Evolutionary conservation across 768 basidiomycete genomes (phyloP).

Genomic region (Russula foetens): DNA sequence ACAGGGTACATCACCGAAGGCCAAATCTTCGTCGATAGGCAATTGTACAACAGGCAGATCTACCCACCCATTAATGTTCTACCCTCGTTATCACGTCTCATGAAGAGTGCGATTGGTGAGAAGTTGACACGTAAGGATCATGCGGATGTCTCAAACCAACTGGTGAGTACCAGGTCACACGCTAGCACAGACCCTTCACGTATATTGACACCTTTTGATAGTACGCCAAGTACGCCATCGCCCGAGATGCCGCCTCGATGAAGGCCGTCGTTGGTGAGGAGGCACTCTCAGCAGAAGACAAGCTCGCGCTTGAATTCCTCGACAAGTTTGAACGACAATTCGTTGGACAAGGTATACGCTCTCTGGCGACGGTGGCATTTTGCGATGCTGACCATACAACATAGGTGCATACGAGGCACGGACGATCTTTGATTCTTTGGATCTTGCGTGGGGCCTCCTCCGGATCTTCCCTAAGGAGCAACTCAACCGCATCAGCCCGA

Average conservation of each 20-base stretch:
- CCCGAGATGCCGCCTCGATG: conserved; percentile 95
- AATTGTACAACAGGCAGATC: conserved; percentile 93
- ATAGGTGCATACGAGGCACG: conserved; percentile 90
- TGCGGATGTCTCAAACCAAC: conserved; percentile 97
- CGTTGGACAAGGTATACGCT: conserved; percentile 79
- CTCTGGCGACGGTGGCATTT: neutral
- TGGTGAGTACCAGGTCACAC: conserved; percentile 45
- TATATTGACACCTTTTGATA: conserved; percentile 29
- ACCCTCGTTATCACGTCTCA: conserved; percentile 95
- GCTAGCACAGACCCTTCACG: conserved; percentile 15
- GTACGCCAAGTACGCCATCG: conserved; percentile 98
- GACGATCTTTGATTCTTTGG: conserved; percentile 94
- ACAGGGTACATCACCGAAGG: conserved; percentile 99
- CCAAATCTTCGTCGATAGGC: conserved; percentile 97
- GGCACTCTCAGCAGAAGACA: conserved; percentile 90
- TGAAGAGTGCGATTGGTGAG: conserved; percentile 99
- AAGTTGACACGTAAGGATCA: conserved; percentile 96
- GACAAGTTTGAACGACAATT: conserved; percentile 98
- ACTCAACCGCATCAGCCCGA: conserved; percentile 94
- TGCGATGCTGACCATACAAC: neutral
- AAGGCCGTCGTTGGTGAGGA: conserved; percentile 99
- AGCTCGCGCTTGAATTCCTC: conserved; percentile 93
- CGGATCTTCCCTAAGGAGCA: conserved; percentile 99
- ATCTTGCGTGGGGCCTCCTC: conserved; percentile 92
- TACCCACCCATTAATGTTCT: conserved; percentile 99